Evolutionary conservation across 2,329 filamentous ascomycete species (phyloP), one percentile per base, ranked within the genome.

Genomic region (Alternaria sp.): DNA sequence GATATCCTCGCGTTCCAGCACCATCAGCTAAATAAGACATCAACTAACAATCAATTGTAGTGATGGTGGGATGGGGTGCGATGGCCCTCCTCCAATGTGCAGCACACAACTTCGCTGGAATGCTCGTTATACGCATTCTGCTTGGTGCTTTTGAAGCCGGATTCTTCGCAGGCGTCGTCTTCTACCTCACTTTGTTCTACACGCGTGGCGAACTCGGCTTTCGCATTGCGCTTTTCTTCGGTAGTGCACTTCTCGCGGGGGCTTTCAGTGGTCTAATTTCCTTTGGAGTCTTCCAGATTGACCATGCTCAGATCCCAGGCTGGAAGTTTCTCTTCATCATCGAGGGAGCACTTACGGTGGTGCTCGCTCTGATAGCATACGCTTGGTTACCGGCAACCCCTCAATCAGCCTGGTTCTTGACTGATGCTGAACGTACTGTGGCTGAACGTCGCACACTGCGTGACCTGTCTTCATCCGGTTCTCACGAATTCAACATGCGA

Each of bases 101-200:
- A 0, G 80, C 83, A 4, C 81, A 79, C 30, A 80, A 75, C 54
- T 87, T 86, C 45, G 80, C 77, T 1, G 80, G 81, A 0, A 36
- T 36, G 14, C 72, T 87, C 9, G 80, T 81, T 0, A 77, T 85
- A 0, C 80, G 85, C 3, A 80, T 87, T n/a, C 68, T 86, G 14
- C 74, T 86, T 5, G 78, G 84, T 25, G 69, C 75, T 6, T 76
- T 71, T 22, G 86, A 88, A 72, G 85, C 85, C 0, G 85, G 84
- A 0, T 87, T 86, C 74, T 86, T 85, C 60, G 82, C 84, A 5
- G 32, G 32, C 32, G 81, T 83, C 14, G 84, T 87, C 3, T 86
- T 85, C 71, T 87, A 84, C 63, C 71, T 84, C 8, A 83, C 85
- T 0, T 73, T 36, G 32, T 36, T 36, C 32, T 36, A 36, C 32